phyloP scores from a whole-genome alignment of 345 rosid species.

The Excoecaria cochinchinensis region DNA sequence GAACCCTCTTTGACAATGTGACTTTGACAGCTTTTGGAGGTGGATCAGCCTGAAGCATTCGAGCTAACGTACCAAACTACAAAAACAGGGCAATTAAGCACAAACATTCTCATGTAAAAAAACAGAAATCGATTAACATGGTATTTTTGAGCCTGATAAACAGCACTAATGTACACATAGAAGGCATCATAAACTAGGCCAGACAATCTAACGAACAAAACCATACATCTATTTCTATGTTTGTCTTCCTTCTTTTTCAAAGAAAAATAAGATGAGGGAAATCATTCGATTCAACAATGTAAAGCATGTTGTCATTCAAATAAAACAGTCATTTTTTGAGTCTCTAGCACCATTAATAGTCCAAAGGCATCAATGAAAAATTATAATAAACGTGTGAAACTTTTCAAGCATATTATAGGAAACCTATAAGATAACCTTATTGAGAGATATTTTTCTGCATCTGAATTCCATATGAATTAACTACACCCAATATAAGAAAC shows the following conservation, averaged over 20 bases:
- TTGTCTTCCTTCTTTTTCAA: neutral
- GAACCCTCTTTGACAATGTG: conserved; percentile 89
- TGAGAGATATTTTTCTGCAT: neutral
- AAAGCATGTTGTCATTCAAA: neutral
- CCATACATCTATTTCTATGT: neutral
- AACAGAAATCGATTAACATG: neutral
- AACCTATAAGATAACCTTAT: conserved; percentile 5
- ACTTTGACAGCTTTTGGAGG: conserved; percentile 99
- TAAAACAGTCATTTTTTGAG: neutral
- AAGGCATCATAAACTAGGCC: neutral
- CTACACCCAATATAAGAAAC: neutral
- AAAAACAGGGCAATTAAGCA: conserved; percentile 21
- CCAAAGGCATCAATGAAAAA: neutral
- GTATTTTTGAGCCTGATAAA: neutral
- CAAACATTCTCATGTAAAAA: conserved; percentile 9
- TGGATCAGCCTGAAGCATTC: conserved; percentile 98
- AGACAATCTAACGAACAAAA: neutral
- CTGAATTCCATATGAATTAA: neutral
- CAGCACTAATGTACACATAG: neutral
- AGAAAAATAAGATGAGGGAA: neutral
- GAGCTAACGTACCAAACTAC: conserved; percentile 94
- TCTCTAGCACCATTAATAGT: neutral
- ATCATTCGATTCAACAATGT: neutral
- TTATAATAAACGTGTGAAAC: neutral
- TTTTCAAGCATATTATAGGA: neutral